Conservation (phyloP, 495 filamentous ascomycete genomes). For the Aspergillus cavernicola region DNA sequence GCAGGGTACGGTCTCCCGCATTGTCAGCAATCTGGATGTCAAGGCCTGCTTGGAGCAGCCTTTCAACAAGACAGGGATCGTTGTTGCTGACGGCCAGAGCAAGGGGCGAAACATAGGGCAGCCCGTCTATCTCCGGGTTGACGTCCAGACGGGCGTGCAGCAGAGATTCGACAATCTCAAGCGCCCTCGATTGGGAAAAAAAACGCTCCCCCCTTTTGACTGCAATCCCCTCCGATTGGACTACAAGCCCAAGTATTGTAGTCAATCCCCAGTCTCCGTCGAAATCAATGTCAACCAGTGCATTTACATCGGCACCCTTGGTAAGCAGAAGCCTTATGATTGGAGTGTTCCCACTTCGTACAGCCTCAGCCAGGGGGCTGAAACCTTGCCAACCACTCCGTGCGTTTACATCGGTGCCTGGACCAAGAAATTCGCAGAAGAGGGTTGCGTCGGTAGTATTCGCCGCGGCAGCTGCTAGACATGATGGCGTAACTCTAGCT, state of each 20-base stretch:
- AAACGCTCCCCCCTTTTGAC: too few species aligned
- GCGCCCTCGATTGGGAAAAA: too few species aligned
- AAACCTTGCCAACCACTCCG: background rate
- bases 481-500: slow-evolving; percentile 4
- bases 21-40: background rate
- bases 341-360: slow-evolving; percentile 7
- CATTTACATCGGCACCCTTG: slow-evolving; percentile 15
- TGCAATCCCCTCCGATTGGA: too few species aligned
- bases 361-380: background rate
- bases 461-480: background rate
- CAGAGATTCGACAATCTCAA: background rate
- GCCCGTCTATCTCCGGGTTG: background rate
- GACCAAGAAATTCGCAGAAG: background rate
- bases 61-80: background rate
- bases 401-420: background rate
- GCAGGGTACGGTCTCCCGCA: background rate
- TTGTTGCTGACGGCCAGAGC: background rate
- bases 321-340: slow-evolving; percentile 9
- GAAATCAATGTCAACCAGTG: background rate
- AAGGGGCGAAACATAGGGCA: background rate
- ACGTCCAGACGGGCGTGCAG: background rate
- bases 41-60: background rate
- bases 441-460: background rate
- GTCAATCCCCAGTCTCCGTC: background rate
- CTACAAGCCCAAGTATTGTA: background rate